These are phyloP conservation scores for Podaxis sp. DNA, from an alignment of 768 basidiomycete genomes.

Conservation along the genomic window DNA sequence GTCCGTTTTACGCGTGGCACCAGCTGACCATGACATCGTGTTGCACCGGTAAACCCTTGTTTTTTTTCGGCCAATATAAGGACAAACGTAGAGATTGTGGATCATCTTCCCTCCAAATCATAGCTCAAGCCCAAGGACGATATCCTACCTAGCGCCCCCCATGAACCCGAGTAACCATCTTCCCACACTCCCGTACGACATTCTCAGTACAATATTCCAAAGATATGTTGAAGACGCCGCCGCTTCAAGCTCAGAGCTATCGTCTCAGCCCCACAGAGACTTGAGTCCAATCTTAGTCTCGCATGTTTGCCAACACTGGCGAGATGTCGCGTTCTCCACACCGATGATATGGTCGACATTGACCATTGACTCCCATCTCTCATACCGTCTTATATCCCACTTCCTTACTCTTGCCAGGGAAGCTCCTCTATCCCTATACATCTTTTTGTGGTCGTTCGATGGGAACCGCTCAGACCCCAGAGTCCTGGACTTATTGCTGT, in stretches of 20 bases:
- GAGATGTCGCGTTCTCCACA: slow-evolving; percentile 6
- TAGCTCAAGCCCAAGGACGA: no score
- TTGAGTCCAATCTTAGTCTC: slow-evolving; percentile 1
- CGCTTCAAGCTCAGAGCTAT: neutral
- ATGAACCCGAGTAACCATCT: neutral
- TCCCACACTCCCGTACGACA: neutral
- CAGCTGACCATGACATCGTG: no score
- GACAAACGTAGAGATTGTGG: no score
- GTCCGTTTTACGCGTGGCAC: no score
- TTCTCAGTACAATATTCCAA: neutral
- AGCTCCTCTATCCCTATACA: neutral
- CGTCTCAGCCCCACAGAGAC: neutral
- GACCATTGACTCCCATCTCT: neutral
- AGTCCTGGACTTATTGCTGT: neutral
- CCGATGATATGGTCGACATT: slow-evolving; percentile 2
- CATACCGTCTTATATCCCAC: slow-evolving; percentile 1
- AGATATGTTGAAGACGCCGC: neutral
- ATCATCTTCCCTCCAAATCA: no score
- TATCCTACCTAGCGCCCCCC: neutral
- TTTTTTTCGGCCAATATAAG: no score
- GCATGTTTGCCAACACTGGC: slow-evolving; percentile 8
- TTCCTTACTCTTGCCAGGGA: slow-evolving; percentile 1
- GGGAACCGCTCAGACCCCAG: neutral
- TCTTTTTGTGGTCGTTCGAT: neutral
- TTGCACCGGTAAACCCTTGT: no score